Percentiles rank a stretch among this genome's conserved stretches.
These are phyloP conservation scores for Yarrowia keelungensis DNA, from an alignment of 805 yeast species.

Conservation along the genomic window DNA sequence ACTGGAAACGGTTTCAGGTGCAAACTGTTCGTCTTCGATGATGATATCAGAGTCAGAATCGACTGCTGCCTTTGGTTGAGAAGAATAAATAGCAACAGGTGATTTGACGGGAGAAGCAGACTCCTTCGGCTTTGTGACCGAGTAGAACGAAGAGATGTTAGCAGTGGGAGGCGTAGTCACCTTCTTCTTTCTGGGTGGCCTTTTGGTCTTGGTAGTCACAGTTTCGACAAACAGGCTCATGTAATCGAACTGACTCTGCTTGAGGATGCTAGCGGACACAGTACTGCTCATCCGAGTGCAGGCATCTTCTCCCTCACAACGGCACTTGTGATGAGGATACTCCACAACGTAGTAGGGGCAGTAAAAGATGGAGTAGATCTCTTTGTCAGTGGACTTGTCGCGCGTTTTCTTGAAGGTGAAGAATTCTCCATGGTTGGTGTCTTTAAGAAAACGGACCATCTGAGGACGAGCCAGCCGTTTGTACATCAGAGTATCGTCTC, in stretches of 20 bases:
- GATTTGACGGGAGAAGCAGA: not conserved
- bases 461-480: conserved; percentile 16
- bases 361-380: conserved; percentile 1
- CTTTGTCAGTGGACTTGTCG: conserved; percentile 17
- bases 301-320: not conserved
- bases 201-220: not conserved
- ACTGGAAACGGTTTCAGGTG: not conserved
- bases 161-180: not conserved
- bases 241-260: conserved; percentile 16
- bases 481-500: not conserved
- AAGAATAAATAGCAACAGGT: no score
- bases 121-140: not conserved
- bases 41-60: not conserved
- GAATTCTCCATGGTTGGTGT: not conserved
- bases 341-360: conserved; percentile 9
- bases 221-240: not conserved
- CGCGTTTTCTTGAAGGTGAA: conserved; percentile 14
- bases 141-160: conserved; percentile 1
- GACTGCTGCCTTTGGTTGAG: not conserved
- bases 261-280: conserved; percentile 18
- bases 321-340: conserved; percentile 9
- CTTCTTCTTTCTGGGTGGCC: not conserved
- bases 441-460: conserved; percentile 3
- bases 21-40: not conserved
- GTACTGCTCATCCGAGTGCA: conserved; percentile 9